Conservation (phyloP, 164 flowering plant genomes). For the Protea cynaroides region DNA sequence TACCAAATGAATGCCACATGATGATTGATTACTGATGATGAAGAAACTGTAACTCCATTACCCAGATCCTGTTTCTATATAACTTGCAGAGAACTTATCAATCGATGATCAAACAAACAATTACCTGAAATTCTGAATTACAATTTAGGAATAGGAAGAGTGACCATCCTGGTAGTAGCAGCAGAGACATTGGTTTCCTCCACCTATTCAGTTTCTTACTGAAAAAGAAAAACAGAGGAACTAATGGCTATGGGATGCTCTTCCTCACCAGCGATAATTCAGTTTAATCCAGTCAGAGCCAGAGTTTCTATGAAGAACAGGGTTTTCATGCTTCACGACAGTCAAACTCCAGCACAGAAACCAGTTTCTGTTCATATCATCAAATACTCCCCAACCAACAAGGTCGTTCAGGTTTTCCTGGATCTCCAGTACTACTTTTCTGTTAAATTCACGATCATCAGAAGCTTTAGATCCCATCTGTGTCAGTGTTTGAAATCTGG, state of each 20-base stretch:
- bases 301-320: slow-evolving; percentile 14
- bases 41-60: no score
- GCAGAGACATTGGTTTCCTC: no score
- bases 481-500: background rate
- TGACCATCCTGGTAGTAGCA: no score
- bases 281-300: slow-evolving; percentile 11
- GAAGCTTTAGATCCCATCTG: background rate
- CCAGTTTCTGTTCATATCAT: slow-evolving; percentile 37
- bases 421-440: background rate
- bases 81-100: no score
- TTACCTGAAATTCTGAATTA: no score
- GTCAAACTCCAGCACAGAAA: slow-evolving; percentile 18
- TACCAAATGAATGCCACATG: no score
- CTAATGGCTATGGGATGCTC: slow-evolving; percentile 34
- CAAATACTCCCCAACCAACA: slow-evolving; percentile 19
- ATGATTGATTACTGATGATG: no score
- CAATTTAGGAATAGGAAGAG: no score
- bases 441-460: background rate
- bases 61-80: no score
- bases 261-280: slow-evolving; percentile 12
- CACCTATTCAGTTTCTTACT: no score
- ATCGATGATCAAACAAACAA: no score
- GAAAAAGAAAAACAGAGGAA: no score
- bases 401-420: slow-evolving; percentile 22
- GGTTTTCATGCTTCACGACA: slow-evolving; percentile 17